Evolutionary conservation across 2,329 filamentous ascomycete species (phyloP), one percentile per base, ranked within the genome.

Genomic region (Fusarium sp.): DNA sequence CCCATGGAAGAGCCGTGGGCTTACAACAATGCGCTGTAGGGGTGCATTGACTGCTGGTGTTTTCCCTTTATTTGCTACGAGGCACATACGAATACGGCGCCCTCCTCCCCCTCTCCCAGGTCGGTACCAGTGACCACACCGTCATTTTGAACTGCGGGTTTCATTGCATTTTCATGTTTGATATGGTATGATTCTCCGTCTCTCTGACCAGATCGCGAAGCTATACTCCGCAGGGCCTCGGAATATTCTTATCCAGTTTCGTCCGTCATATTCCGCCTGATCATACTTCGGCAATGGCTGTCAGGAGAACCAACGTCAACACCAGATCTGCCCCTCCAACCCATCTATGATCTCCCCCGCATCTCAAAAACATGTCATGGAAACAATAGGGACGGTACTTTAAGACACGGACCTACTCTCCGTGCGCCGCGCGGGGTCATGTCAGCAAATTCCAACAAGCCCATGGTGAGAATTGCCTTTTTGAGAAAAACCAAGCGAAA

Each of bases 41-140:
- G 17, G 20, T 32, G 30, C 30, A 47, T 35, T 54, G 41, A 35
- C 47, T 40, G n/a, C 51, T 54, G 19, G 39, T 54, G 35, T 37
- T 61, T 56, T 30, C 49, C 17, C 17, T 62, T 51, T 62, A 33
- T 52, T 63, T 48, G 58, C 40, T 26, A 17, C 4, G 17, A 49
- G 50, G 24, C 48, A 62, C 54, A 67, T 73, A 71, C 70, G 70
- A 72, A 72, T 72, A 72, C 70, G 70, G 65, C 37, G 37, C 22
- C n/a, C 26, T 39, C 26, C 46, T 39, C 24, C 30, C 48, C 59
- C 55, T 45, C 35, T 46, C 47, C 50, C 24, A 52, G 28, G 22
- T 48, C 35, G 22, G 43, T 24, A 57, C 59, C 20, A 20, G 20
- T 20, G 20, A 20, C 20, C 43, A 69, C 62, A 68, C 70, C 68